Percentiles rank a stretch among this genome's conserved stretches.
Conservation (phyloP, 2,329 filamentous ascomycete genomes). For the Hypoxylon sp. region DNA sequence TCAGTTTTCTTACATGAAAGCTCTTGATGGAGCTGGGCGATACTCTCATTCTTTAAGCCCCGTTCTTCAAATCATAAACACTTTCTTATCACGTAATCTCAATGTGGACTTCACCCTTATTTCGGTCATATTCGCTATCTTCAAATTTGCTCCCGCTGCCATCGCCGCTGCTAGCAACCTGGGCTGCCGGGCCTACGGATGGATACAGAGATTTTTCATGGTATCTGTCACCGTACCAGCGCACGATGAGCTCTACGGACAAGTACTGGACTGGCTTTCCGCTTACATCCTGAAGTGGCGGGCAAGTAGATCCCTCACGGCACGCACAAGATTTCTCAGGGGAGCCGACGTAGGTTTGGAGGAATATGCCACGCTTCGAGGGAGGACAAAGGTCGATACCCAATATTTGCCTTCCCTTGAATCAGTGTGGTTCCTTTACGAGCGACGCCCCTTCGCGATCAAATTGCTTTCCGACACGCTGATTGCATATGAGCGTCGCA, state of each 20-base stretch:
- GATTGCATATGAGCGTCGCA: not conserved
- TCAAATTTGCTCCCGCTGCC: not conserved
- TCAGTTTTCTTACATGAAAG: not conserved
- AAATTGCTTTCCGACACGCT: not conserved
- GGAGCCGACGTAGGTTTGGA: not conserved
- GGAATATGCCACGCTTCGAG: not conserved
- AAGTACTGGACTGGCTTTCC: constrained; percentile 10
- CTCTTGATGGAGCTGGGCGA: not conserved
- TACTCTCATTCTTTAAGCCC: not conserved
- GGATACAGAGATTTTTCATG: constrained; percentile 14
- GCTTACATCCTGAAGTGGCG: not conserved
- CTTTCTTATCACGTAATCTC: not conserved
- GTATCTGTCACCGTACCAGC: constrained; percentile 2
- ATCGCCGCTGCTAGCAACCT: not conserved
- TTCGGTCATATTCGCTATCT: constrained; percentile 13
- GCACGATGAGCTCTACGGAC: constrained; percentile 14
- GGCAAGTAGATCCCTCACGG: not conserved
- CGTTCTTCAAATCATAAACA: not conserved
- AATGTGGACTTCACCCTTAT: constrained; percentile 13
- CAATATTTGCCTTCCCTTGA: constrained; percentile 5
- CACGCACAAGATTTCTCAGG: constrained; percentile 3
- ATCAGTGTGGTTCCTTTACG: constrained; percentile 15
- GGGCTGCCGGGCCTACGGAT: not conserved
- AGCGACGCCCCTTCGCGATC: constrained; percentile 9
- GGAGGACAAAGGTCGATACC: constrained; percentile 10